Conservation (phyloP, 768 basidiomycete species). For the Collybia sordida region DNA sequence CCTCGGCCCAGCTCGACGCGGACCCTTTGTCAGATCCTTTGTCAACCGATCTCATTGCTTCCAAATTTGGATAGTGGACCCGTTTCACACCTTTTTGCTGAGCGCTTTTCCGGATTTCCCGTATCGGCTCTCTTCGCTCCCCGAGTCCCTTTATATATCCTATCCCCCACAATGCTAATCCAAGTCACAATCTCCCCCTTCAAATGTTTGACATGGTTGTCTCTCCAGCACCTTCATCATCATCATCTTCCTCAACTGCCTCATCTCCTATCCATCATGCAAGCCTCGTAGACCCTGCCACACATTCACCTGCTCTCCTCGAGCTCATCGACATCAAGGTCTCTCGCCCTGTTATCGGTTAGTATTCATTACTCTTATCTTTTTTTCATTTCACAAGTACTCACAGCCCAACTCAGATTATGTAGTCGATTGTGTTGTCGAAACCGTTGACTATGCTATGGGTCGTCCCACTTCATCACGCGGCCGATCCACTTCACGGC, state of each 20-base stretch:
- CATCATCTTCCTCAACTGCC: constrained; percentile 24
- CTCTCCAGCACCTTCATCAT: constrained; percentile 18
- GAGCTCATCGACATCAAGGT: constrained; percentile 69
- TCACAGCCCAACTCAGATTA: constrained; percentile 47
- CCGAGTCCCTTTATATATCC: constrained; percentile 33
- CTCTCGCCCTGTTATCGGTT: constrained; percentile 62
- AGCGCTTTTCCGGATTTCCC: constrained; percentile 26
- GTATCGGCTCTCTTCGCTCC: constrained; percentile 30
- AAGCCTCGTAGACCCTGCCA: constrained; percentile 59
- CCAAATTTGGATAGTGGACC: constrained; percentile 9
- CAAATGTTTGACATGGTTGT: constrained; percentile 17
- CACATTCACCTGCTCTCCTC: constrained; percentile 65
- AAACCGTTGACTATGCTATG: constrained; percentile 77
- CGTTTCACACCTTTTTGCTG: constrained; percentile 13
- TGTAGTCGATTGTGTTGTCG: constrained; percentile 64
- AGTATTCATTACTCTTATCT: constrained; percentile 23
- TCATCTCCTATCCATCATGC: constrained; percentile 40
- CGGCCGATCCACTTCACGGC: constrained; percentile 46
- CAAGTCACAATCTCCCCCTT: constrained; percentile 14
- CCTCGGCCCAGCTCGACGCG: constrained; percentile 11
- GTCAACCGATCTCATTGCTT: constrained; percentile 19
- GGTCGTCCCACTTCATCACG: constrained; percentile 57
- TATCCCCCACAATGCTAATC: constrained; percentile 17
- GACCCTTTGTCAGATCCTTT: constrained; percentile 20
- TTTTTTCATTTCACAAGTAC: neutral